Base-by-base conservation (phyloP, 1,284 basidiomycete species). In the Sporisorium sorghi region DNA sequence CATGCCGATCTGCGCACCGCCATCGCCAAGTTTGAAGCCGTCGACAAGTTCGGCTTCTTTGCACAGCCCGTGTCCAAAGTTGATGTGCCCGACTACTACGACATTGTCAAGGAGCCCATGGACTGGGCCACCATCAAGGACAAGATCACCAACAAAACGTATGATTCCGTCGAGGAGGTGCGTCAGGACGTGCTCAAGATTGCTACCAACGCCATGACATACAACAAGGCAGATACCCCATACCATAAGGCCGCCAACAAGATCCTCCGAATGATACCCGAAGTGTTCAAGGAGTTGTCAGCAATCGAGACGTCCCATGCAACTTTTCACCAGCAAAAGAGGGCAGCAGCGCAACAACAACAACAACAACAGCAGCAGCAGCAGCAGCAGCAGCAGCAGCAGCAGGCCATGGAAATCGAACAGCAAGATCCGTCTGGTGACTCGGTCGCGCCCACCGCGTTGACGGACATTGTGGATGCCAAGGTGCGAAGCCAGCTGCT, bases 21-120 rank as follows among this genome's bases (percentile, higher is more conserved):
- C 26, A 53, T 75, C 32, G 65, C 23, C 39, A 42, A 37, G 39
- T 49, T 66, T 59, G 55, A 69, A 42, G 49, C 59, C 5, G 53
- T 77, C 35, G 82, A 84, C 42, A 73, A 64, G 10, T 51, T 63
- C 28, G 66, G 66, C 21, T 76, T 79, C 61, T 84, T 84, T 39
- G 46, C 71, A 26, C 39, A 66, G 17, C 82, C 81, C 0, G 82
- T 84, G n/a, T 91, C 89, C 28, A 89, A 87, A 57, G 84, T 84
- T 0, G 90, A 93, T 40, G 93, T 94, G 0, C 94, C 95, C 0
- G 95, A 98, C 83, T 99, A 99, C 84, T 92, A 91, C 81, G 91
- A 94, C 53, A 87, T 97, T 52, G 88, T 99, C 83, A 89, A 91
- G 79, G 87, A 88, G 11, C 96, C 96, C 0, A 97, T 97, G 92